Base-by-base conservation (phyloP, 1,284 basidiomycete species). In the Cutaneotrichosporon mucoides region DNA sequence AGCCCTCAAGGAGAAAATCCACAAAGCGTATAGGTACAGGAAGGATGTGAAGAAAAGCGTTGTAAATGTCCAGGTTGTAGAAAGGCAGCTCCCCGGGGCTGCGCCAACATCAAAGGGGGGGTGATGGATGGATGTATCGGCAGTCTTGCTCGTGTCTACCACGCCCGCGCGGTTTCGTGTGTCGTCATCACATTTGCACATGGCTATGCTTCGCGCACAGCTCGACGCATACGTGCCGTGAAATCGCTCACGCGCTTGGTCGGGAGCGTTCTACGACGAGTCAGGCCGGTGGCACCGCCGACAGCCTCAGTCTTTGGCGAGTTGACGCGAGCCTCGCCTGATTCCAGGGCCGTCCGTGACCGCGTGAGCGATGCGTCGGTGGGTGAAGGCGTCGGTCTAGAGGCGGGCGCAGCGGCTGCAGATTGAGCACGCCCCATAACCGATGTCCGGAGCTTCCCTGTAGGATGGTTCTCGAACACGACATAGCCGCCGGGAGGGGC, bases 401-500 rank as follows among this genome's bases (percentile, higher is more conserved):
- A 38, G 5, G n/a, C 40, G 4, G 56, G 49, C 9, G 56, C 38
- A 3, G 48, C 24, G 5, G 37, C 49, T 5, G 49, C 38, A n/a
- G 49, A 48, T 10, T 48, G 46, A 24, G 46, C 34, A 13, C 46
- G 33, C 24, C 46, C 46, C 46, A 48, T 48, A 13, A 33, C 34
- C 13, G 44, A 45, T 9, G 46, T 35, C n/a, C 46, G 33, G 5
- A 48, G 33, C 33, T 6, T 48, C 33, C 46, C 46, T 12, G 9
- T 12, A n/a, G 46, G 56, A 34, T 46, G 45, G 54, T 64, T 64
- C 59, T 64, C 59, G 40, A 50, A 59, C 41, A 63, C 47, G 15
- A 63, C 60, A 49, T 76, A 79, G 74, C 75, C 5, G 43, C 73
- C 74, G 1, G 66, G 59, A 1, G 77, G 75, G 2, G 68, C 68